Conservation (phyloP, 768 basidiomycete species). For the Pleurotus salmoneostramineus region DNA sequence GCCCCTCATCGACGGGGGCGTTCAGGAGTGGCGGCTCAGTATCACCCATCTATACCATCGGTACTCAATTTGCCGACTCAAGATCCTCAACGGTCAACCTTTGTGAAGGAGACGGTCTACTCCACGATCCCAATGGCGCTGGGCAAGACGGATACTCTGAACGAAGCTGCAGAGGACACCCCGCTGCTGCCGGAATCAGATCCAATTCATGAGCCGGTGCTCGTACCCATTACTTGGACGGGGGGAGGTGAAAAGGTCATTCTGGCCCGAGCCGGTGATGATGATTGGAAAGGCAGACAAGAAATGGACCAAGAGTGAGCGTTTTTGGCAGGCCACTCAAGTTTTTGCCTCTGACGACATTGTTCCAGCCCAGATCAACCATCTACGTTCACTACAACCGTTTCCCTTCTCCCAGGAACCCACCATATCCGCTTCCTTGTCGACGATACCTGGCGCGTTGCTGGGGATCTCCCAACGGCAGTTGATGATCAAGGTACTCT, state of each 20-base stretch:
- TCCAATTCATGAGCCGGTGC: slow-evolving; percentile 23
- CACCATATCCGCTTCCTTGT: slow-evolving; percentile 95
- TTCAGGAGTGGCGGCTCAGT: slow-evolving; percentile 25
- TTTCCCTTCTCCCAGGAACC: slow-evolving; percentile 76
- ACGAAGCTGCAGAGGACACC: slow-evolving; percentile 11
- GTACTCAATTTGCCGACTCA: slow-evolving; percentile 31
- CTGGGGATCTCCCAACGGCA: slow-evolving; percentile 74
- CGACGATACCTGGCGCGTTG: slow-evolving; percentile 81
- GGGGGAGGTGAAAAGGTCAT: slow-evolving; percentile 60
- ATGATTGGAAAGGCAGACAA: slow-evolving; percentile 70
- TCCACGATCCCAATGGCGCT: slow-evolving; percentile 62
- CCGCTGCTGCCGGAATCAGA: slow-evolving; percentile 12
- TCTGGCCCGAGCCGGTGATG: slow-evolving; percentile 71
- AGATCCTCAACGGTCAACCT: slow-evolving; percentile 25
- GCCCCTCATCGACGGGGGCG: slow-evolving; percentile 24
- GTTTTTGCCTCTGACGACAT: slow-evolving; percentile 11
- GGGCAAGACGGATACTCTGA: slow-evolving; percentile 23
- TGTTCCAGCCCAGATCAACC: slow-evolving; percentile 22
- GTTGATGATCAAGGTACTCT: slow-evolving; percentile 93
- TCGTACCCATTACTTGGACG: slow-evolving; percentile 60
- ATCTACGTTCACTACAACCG: slow-evolving; percentile 29
- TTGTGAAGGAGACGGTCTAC: slow-evolving; percentile 54
- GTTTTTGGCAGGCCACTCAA: slow-evolving; percentile 8
- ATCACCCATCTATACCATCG: slow-evolving; percentile 38
- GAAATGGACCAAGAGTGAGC: slow-evolving; percentile 64